Conservation (phyloP, 768 basidiomycete species). For the Tylopilus sp. region DNA sequence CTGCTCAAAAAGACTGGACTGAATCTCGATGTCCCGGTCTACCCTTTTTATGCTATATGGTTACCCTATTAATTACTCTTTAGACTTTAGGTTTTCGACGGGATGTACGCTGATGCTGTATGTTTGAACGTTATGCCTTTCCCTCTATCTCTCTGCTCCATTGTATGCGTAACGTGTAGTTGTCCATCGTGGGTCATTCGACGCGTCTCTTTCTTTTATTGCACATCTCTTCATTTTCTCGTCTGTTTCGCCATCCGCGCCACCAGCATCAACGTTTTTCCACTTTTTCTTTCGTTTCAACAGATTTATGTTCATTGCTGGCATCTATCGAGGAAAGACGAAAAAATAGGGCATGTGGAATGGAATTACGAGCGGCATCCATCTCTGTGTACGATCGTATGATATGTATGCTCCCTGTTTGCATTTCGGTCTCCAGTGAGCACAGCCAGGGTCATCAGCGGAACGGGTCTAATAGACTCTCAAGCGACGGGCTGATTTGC, state of each 20-base stretch:
- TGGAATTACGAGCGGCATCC: conserved; percentile 10
- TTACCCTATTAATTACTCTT: conserved; percentile 5
- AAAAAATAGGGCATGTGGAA: conserved; percentile 9
- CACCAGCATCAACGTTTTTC: not conserved
- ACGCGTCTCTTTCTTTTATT: conserved; percentile 5
- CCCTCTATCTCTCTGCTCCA: conserved; percentile 6
- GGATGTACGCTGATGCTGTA: conserved; percentile 29
- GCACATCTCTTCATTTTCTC: not conserved
- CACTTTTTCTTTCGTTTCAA: not conserved
- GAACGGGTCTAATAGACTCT: no score
- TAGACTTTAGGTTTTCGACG: conserved; percentile 16
- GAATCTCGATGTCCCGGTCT: conserved; percentile 10
- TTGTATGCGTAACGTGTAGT: conserved; percentile 31
- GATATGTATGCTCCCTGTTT: no score
- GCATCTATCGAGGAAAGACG: conserved; percentile 11
- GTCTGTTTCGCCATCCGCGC: conserved; percentile 4
- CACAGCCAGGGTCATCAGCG: no score
- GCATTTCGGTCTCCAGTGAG: no score
- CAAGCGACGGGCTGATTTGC: no score
- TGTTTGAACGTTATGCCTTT: conserved; percentile 23
- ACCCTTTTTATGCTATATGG: conserved; percentile 11
- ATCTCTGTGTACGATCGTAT: not conserved
- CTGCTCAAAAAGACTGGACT: conserved; percentile 17
- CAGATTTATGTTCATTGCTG: conserved; percentile 13
- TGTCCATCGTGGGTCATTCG: conserved; percentile 1